A percentile compares a stretch with the other conserved stretches of the same genome.
These are phyloP conservation scores for Tephrocybe sp. DNA, from an alignment of 768 basidiomycete species.

Conservation along the genomic window DNA sequence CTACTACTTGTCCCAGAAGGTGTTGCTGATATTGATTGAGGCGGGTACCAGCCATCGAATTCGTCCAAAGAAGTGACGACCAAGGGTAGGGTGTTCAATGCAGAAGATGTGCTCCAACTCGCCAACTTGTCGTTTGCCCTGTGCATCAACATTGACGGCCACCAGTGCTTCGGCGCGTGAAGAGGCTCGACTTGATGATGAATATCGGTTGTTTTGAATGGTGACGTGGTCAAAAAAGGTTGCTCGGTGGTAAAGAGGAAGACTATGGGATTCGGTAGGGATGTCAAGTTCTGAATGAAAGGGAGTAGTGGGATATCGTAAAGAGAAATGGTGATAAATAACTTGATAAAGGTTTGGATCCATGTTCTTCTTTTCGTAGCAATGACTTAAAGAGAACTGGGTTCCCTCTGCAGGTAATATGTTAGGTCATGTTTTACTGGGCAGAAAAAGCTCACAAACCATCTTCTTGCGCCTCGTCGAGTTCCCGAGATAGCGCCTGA, in stretches of 20 bases:
- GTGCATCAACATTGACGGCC: background rate
- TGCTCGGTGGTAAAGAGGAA: background rate
- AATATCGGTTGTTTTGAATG: background rate
- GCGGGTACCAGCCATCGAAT: background rate
- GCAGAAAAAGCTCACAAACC: constrained; percentile 8
- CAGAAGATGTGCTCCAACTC: background rate
- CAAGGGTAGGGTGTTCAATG: background rate
- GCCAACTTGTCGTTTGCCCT: background rate
- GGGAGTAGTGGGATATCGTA: background rate
- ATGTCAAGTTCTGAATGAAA: background rate
- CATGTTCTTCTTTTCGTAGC: background rate
- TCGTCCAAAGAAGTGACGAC: background rate
- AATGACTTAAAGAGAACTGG: background rate
- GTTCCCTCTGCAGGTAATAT: background rate
- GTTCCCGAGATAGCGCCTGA: constrained; percentile 12
- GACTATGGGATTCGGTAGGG: background rate
- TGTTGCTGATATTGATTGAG: background rate
- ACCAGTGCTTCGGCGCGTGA: background rate
- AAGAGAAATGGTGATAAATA: background rate
- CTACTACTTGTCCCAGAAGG: background rate
- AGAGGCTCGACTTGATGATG: background rate
- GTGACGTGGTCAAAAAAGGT: background rate
- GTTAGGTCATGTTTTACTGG: background rate
- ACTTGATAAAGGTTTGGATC: background rate
- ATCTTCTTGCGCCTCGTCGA: constrained; percentile 19